Evolutionary conservation across 306 rosid species (phyloP), one percentile per base, ranked within the genome.

Genomic region (Cicer pinnatifidum): DNA sequence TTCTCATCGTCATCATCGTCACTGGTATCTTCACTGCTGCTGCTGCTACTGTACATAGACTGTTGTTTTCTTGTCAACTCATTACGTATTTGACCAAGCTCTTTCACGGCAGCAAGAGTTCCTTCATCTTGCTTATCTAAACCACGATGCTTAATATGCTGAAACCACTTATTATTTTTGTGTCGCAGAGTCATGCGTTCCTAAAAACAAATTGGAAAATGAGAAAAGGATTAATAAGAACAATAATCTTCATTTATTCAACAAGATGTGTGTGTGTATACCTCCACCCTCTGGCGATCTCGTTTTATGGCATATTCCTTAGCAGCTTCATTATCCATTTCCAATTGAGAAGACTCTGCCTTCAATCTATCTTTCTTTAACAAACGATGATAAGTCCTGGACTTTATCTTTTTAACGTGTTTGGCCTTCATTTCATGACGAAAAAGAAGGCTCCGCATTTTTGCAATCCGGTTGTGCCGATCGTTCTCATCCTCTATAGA

Each of bases 121-220:
- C 96, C 96, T 51, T 94, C 99, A 81, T 94, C 96, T 86, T 94
- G 99, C 15, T 48, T 80, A 65, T 80, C 69, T 69, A 90, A 75
- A 81, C 99, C 93, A 66, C 99, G 97, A 51, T 72, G 72, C 73
- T 85, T 68, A 13, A 82, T 80, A 75, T 89, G 99, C 84, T 77
- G 78, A 54, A 89, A 82, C 99, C 97, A 94, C 64, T 57, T 76
- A 58, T 91, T 88, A 66, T 80, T 75, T 81, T 89, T 94, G 81
- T 94, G 99, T 70, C 75, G 89, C 79, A 88, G 79, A 10, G 95
- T 89, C 96, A 90, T 86, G 59, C 97, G 90, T 80, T 94, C 99
- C 99, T 91, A 77, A 13, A 77, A 77, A 54, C 58, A 81, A 80
- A 63, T 54, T 72, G 47, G 46, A 17, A 75, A 78, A 63, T 23